Conservation (phyloP, 179 eudicot species). For the Beta corolliflora region DNA sequence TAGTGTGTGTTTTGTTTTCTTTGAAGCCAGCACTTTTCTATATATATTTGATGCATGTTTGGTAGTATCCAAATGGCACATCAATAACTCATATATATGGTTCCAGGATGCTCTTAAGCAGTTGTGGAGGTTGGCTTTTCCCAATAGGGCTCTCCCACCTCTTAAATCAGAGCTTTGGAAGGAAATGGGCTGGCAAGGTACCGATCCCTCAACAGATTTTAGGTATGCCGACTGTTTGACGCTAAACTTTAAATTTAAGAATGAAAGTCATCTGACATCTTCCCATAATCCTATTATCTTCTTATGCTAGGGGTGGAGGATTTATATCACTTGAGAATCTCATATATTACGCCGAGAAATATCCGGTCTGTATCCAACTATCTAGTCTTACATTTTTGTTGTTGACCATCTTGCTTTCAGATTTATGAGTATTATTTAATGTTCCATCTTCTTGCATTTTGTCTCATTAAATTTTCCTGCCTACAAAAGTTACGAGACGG, state of each 20-base stretch:
- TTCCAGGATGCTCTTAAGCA: slow-evolving; percentile 88
- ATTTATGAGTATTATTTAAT: neutral
- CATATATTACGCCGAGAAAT: slow-evolving; percentile 80
- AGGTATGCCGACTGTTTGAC: slow-evolving; percentile 48
- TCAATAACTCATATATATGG: slow-evolving; percentile 8
- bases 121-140: slow-evolving; percentile 92
- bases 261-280: neutral
- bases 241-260: neutral
- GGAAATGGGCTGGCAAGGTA: slow-evolving; percentile 99
- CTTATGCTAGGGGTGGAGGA: slow-evolving; percentile 89
- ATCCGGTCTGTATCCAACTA: slow-evolving; percentile 63
- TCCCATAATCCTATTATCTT: slow-evolving; percentile 18
- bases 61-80: slow-evolving; percentile 6
- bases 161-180: slow-evolving; percentile 98
- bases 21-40: neutral
- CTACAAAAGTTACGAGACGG: neutral
- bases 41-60: neutral
- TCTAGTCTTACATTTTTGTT: slow-evolving; percentile 3
- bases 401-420: neutral
- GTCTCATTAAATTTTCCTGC: neutral
- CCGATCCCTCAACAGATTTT: slow-evolving; percentile 98
- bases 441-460: neutral
- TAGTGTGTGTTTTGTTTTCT: neutral
- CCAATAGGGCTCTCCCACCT: slow-evolving; percentile 78
- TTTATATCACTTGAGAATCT: slow-evolving; percentile 92